These are phyloP conservation scores for Stylosanthes scabra DNA, from an alignment of 331 rosid species.

Conservation along the genomic window DNA sequence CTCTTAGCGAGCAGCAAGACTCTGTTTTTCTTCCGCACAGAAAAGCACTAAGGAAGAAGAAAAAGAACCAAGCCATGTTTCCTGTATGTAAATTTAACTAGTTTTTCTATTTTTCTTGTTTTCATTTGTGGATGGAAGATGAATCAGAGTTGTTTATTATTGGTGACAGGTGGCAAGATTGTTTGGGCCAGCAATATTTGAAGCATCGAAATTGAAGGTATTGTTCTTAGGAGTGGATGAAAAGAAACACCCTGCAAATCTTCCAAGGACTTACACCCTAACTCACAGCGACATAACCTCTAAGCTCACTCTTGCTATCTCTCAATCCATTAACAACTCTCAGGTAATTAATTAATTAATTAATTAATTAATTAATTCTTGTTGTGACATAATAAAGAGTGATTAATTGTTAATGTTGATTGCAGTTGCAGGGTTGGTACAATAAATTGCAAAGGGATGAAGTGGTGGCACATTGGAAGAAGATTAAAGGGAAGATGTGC, in stretches of 20 bases:
- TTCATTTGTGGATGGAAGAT: too few relatives aligned
- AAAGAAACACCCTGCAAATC: slow-evolving; percentile 71
- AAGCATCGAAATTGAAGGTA: slow-evolving; percentile 78
- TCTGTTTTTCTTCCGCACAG: slow-evolving; percentile 36
- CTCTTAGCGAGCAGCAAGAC: slow-evolving; percentile 34
- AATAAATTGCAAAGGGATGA: slow-evolving; percentile 91
- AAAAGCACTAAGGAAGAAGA: slow-evolving; percentile 51
- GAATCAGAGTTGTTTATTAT: too few relatives aligned
- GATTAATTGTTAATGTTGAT: neutral
- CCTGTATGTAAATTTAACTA: slow-evolving; percentile 46
- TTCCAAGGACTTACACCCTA: slow-evolving; percentile 78
- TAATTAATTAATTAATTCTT: too few relatives aligned
- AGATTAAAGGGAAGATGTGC: slow-evolving; percentile 81
- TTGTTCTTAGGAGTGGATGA: slow-evolving; percentile 69
- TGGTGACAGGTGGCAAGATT: slow-evolving; percentile 63
- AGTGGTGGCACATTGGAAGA: slow-evolving; percentile 93
- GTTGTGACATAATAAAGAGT: too few relatives aligned
- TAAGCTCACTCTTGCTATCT: slow-evolving; percentile 72
- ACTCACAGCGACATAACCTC: slow-evolving; percentile 78
- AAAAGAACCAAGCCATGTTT: slow-evolving; percentile 43
- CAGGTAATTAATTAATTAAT: slow-evolving; percentile 47
- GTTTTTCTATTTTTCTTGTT: neutral
- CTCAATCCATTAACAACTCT: slow-evolving; percentile 59
- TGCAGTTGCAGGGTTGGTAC: slow-evolving; percentile 97
- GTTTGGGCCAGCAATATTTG: slow-evolving; percentile 81